Percentiles rank a stretch among this genome's conserved stretches.
These are phyloP conservation scores for Cystobasidium slooffiae DNA, from an alignment of 1,284 basidiomycete species.

Conservation along the genomic window DNA sequence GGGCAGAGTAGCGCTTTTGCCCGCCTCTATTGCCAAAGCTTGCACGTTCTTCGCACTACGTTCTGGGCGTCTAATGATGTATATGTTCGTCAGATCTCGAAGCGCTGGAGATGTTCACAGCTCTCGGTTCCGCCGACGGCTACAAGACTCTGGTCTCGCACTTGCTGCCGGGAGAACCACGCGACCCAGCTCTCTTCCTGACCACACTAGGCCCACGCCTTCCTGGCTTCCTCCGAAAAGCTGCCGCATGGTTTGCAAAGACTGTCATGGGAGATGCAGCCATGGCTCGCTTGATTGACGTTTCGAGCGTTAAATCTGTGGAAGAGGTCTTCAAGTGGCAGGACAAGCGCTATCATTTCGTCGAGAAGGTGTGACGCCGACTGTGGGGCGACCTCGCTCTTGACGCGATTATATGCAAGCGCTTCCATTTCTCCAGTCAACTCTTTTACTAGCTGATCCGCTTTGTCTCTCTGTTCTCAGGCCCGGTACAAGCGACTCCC, in stretches of 20 bases:
- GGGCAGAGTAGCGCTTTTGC: no score
- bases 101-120: conserved; percentile 69
- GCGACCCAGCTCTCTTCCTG: conserved; percentile 66
- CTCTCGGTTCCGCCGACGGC: conserved; percentile 73
- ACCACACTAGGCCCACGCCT: conserved; percentile 67
- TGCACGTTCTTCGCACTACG: not conserved
- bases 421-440: no score
- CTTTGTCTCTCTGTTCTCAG: not conserved
- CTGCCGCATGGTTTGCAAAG: conserved; percentile 61
- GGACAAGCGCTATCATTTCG: conserved; percentile 55
- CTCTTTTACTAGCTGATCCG: no score
- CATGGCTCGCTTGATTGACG: conserved; percentile 64
- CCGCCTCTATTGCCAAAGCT: no score
- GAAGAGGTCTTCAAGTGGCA: conserved; percentile 66
- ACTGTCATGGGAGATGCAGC: conserved; percentile 64
- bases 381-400: conserved; percentile 49
- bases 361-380: conserved; percentile 24
- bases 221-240: conserved; percentile 57
- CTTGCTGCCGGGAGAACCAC: conserved; percentile 69
- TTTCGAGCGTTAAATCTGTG: conserved; percentile 64
- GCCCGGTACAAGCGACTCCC: conserved; percentile 51
- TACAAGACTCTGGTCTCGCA: conserved; percentile 71
- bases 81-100: conserved; percentile 55
- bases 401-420: conserved; percentile 50
- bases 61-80: not conserved